Evolutionary conservation across 2,329 filamentous ascomycete genomes (phyloP).

Genomic region (Penicillium sp.): DNA sequence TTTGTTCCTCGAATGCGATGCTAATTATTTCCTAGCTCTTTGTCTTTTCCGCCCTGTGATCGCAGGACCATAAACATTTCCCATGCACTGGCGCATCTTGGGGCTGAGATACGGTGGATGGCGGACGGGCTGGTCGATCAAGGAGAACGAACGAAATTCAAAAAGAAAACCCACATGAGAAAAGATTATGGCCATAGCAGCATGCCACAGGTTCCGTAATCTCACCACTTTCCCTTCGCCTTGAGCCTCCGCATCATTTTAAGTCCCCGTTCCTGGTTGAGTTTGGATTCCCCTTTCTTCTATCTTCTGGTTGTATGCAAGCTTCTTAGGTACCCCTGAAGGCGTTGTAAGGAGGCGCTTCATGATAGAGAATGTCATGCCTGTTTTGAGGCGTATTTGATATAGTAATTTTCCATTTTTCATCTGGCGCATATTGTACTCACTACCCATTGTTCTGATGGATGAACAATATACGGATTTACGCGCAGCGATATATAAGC

Average conservation of each 20-base stretch:
- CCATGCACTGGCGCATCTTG: constrained; percentile 26
- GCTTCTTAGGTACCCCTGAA: constrained; percentile 19
- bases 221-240: constrained; percentile 20
- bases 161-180: constrained; percentile 11
- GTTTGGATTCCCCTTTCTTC: not conserved
- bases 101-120: constrained; percentile 17
- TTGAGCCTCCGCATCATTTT: not conserved
- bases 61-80: constrained; percentile 20
- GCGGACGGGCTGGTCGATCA: constrained; percentile 13
- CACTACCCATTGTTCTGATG: no score
- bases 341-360: constrained; percentile 29
- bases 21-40: constrained; percentile 58
- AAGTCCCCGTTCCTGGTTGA: not conserved
- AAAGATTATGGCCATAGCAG: constrained; percentile 22
- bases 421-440: no score
- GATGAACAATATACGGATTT: no score
- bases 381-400: constrained; percentile 15
- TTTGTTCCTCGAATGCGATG: not conserved
- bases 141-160: constrained; percentile 23
- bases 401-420: not conserved
- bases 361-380: constrained; percentile 34
- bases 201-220: constrained; percentile 24
- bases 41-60: constrained; percentile 71
- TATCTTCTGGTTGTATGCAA: constrained; percentile 15
- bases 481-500: no score